Evolutionary conservation across 2,329 filamentous ascomycete species (phyloP).

Genomic region (Cladosporium sp.): DNA sequence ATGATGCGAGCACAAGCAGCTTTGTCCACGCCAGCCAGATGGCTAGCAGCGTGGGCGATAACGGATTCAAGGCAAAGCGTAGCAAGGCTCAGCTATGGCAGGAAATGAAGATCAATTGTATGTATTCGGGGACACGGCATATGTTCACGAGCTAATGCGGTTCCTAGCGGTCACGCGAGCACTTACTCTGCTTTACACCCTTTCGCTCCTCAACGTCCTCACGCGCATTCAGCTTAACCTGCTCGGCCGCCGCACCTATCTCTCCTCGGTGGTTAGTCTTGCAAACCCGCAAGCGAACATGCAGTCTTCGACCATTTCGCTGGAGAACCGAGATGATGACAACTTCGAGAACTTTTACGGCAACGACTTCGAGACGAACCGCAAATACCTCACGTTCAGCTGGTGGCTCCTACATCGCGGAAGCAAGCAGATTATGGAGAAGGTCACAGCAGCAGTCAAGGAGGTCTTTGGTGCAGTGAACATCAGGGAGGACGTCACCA

Average conservation of each 20-base stretch:
- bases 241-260: conserved; percentile 89
- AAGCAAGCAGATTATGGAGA: conserved; percentile 78
- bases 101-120: conserved; percentile 93
- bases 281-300: conserved; percentile 66
- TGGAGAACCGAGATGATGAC: conserved; percentile 93
- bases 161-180: conserved; percentile 79
- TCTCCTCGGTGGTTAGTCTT: conserved; percentile 90
- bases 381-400: conserved; percentile 91
- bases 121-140: conserved; percentile 37
- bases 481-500: conserved; percentile 81
- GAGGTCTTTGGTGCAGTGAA: conserved; percentile 88
- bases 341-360: conserved; percentile 78
- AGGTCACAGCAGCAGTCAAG: conserved; percentile 81
- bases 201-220: conserved; percentile 84
- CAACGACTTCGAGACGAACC: conserved; percentile 93
- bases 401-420: conserved; percentile 97
- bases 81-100: conserved; percentile 96
- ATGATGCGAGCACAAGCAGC: conserved; percentile 82
- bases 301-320: conserved; percentile 72
- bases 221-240: conserved; percentile 97
- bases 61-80: conserved; percentile 61
- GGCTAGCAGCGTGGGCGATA: conserved; percentile 50
- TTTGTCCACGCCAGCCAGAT: conserved; percentile 82
- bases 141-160: neutral
- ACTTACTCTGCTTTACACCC: conserved; percentile 88